Evolutionary conservation across 129 eudicot species (phyloP).

Genomic region (Mikania micrantha): DNA sequence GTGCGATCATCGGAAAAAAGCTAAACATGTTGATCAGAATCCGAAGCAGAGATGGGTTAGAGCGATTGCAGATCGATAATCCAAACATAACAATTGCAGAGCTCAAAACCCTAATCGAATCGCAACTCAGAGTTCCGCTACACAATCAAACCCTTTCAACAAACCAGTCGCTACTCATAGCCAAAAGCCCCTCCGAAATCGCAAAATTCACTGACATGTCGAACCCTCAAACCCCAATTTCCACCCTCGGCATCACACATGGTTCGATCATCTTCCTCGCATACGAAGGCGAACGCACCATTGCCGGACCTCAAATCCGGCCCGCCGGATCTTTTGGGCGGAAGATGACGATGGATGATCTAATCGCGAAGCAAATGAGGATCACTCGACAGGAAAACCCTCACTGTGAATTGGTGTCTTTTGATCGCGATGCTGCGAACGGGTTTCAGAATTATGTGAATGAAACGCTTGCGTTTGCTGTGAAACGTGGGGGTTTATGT

Average conservation of each 20-base stretch:
- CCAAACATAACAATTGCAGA: slow-evolving; percentile 59
- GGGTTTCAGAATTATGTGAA: slow-evolving; percentile 86
- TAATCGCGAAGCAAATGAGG: slow-evolving; percentile 85
- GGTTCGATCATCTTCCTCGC: slow-evolving; percentile 67
- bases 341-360: slow-evolving; percentile 97
- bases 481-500: slow-evolving; percentile 75
- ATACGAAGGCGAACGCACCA: slow-evolving; percentile 68
- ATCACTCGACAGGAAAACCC: slow-evolving; percentile 73
- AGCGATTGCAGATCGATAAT: slow-evolving; percentile 62
- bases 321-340: slow-evolving; percentile 78
- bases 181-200: slow-evolving; percentile 59
- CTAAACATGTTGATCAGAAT: slow-evolving; percentile 79
- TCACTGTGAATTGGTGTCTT: slow-evolving; percentile 74
- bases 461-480: slow-evolving; percentile 71
- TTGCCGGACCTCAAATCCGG: slow-evolving; percentile 43
- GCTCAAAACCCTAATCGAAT: slow-evolving; percentile 70
- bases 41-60: slow-evolving; percentile 86
- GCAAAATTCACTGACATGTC: slow-evolving; percentile 65
- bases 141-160: slow-evolving; percentile 67
- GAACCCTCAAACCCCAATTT: slow-evolving; percentile 43
- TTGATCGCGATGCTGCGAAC: slow-evolving; percentile 85
- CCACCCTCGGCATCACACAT: slow-evolving; percentile 47
- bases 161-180: slow-evolving; percentile 57
- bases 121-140: slow-evolving; percentile 68
- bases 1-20: neutral